phyloP scores from a whole-genome alignment of 257 asterid genomes.

The Solanum tarapatanum region DNA sequence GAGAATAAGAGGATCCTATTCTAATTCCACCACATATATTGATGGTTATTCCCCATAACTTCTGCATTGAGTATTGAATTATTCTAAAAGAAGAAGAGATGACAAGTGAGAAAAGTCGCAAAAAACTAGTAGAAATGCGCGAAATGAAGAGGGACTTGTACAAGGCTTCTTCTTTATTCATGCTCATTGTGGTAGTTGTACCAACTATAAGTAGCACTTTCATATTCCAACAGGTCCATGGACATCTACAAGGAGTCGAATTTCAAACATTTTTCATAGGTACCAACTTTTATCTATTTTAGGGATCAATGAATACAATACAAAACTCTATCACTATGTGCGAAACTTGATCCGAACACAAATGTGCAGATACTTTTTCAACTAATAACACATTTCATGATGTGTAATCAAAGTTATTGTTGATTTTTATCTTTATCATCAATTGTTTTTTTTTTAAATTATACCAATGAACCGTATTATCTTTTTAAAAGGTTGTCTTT shows the following conservation, averaged over 20 bases:
- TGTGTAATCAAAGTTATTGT: not conserved
- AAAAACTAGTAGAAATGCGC: not conserved
- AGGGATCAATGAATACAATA: not conserved
- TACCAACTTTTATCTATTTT: not conserved
- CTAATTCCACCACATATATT: too few species aligned
- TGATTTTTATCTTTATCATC: not conserved
- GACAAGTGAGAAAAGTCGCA: not conserved
- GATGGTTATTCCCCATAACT: too few species aligned
- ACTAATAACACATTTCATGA: not conserved
- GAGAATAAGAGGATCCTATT: too few species aligned
- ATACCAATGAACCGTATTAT: not conserved
- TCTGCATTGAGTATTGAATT: not conserved
- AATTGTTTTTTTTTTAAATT: not conserved
- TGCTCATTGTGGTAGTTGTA: not conserved
- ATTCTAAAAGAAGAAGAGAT: not conserved
- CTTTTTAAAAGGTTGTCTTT: not conserved
- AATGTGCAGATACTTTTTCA: not conserved
- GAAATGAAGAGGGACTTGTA: not conserved
- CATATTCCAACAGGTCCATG: not conserved
- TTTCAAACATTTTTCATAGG: not conserved
- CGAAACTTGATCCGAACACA: not conserved
- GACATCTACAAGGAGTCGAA: not conserved
- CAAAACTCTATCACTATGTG: not conserved
- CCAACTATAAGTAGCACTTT: not conserved
- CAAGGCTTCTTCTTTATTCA: not conserved